phyloP scores from a whole-genome alignment of 73 alveolate species.

The Paramecium sexaurelia region DNA sequence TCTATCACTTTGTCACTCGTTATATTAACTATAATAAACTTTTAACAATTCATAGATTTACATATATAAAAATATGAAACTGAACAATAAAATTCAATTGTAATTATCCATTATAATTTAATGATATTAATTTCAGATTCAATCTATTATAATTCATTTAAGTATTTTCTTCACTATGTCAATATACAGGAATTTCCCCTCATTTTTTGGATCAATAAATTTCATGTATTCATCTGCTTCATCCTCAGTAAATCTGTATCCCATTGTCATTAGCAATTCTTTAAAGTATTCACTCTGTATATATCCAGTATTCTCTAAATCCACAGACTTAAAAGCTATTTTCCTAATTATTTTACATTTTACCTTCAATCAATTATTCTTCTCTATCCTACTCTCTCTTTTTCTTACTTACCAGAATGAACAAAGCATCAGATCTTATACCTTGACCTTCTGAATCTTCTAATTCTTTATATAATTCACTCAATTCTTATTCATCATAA shows the following conservation, averaged over 20 bases:
- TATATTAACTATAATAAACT: too few relatives aligned
- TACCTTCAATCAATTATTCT: slow-evolving; percentile 43
- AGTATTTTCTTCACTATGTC: slow-evolving; percentile 50
- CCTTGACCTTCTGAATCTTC: slow-evolving; percentile 50
- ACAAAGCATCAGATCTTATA: slow-evolving; percentile 19
- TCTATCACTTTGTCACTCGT: too few relatives aligned
- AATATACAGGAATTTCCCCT: slow-evolving; percentile 45
- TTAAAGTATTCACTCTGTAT: background rate
- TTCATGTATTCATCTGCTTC: slow-evolving; percentile 60
- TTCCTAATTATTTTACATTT: background rate
- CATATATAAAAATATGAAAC: too few relatives aligned
- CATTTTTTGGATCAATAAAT: slow-evolving; percentile 57
- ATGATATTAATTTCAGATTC: too few relatives aligned
- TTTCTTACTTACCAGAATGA: slow-evolving; percentile 39
- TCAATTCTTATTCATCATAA: slow-evolving; percentile 42
- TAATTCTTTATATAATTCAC: slow-evolving; percentile 31
- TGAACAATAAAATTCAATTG: too few relatives aligned
- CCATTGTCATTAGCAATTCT: slow-evolving; percentile 50
- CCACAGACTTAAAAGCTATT: slow-evolving; percentile 29
- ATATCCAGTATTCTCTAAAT: slow-evolving; percentile 42
- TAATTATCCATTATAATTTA: too few relatives aligned
- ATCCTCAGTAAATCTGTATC: slow-evolving; percentile 38
- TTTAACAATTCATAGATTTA: too few relatives aligned
- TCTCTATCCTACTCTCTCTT: slow-evolving; percentile 51
- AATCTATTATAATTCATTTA: background rate